Evolutionary conservation across 164 flowering plant species (phyloP), one percentile per base, ranked within the genome.

Genomic region (Buxus sempervirens): DNA sequence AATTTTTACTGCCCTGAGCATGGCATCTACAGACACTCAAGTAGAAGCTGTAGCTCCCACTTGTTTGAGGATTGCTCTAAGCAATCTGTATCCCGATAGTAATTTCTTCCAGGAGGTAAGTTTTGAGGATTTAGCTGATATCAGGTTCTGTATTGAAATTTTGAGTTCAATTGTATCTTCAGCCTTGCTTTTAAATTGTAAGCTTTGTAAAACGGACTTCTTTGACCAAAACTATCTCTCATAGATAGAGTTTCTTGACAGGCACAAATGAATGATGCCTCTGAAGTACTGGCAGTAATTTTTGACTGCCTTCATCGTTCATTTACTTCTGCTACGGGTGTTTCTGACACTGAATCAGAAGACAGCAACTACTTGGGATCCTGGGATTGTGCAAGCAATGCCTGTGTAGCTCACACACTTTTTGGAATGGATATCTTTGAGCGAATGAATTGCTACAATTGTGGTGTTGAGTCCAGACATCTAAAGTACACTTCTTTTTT

Each of bases 191-290:
- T 48, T 16, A 64, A 53, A 15, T 25, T 20, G 19, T 19, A 53
- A 20, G 26, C 12, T 26, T 15, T n/a, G 25, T 24, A 22, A 15
- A 55, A n/a, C 26, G 61, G 28, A 32, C 55, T 19, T 41, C 13
- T n/a, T 67, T 15, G 26, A 18, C 0, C 66, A 41, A 65, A 62
- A 5, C 25, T 62, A 58, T 15, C 66, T 63, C 58, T 76, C 60
- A 79, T 69, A 24, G 51, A 70, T 61, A 22, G 54, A 25, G 12
- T 61, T 26, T 64, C 69, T 62, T 72, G 28, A 61, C 90, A 96
- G 99, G 98, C 81, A 53, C 97, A 95, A 73, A 93, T 93, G 99
- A 96, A 96, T 82, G 99, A 96, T 83, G 99, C 99, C 68, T 96
- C 99, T 71, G 99, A 96, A 82, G 99, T 96, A 53, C 59, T 96